These are phyloP conservation scores for Tetracladium marchalianum DNA, from an alignment of 495 filamentous ascomycete species.

Conservation along the genomic window DNA sequence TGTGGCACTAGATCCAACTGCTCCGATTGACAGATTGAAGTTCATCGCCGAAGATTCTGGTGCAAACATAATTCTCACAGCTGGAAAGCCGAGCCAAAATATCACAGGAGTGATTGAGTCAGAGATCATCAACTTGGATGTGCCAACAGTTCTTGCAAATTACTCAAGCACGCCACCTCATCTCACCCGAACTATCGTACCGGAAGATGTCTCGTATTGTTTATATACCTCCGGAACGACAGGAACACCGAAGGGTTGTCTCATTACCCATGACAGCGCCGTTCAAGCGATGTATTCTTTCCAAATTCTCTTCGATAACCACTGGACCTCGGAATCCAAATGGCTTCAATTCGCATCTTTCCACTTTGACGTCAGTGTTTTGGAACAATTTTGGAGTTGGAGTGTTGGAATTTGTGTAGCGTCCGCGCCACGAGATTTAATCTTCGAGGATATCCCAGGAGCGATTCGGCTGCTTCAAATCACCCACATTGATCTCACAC, in stretches of 20 bases:
- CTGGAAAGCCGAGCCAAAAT: conserved; percentile 16
- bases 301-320: conserved; percentile 52
- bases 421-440: conserved; percentile 63
- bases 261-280: conserved; percentile 63
- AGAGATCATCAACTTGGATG: conserved; percentile 30
- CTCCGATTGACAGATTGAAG: conserved; percentile 49
- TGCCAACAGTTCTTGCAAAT: conserved; percentile 16
- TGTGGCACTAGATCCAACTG: conserved; percentile 59
- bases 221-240: conserved; percentile 80
- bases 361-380: conserved; percentile 79
- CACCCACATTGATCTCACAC: conserved; percentile 79
- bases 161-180: conserved; percentile 19
- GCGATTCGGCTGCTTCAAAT: conserved; percentile 61
- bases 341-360: conserved; percentile 86
- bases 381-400: conserved; percentile 89
- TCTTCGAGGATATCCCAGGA: conserved; percentile 64
- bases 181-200: conserved; percentile 21
- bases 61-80: conserved; percentile 40
- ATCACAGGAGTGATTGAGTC: conserved; percentile 22
- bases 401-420: conserved; percentile 72
- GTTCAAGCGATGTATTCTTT: conserved; percentile 73
- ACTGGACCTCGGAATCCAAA: conserved; percentile 58
- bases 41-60: conserved; percentile 58
- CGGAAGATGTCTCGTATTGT: conserved; percentile 53
- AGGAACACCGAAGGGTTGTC: conserved; percentile 68